Evolutionary conservation across 2,329 filamentous ascomycete genomes (phyloP), one percentile per base, ranked within the genome.

Genomic region (Aspergillus sojae): DNA sequence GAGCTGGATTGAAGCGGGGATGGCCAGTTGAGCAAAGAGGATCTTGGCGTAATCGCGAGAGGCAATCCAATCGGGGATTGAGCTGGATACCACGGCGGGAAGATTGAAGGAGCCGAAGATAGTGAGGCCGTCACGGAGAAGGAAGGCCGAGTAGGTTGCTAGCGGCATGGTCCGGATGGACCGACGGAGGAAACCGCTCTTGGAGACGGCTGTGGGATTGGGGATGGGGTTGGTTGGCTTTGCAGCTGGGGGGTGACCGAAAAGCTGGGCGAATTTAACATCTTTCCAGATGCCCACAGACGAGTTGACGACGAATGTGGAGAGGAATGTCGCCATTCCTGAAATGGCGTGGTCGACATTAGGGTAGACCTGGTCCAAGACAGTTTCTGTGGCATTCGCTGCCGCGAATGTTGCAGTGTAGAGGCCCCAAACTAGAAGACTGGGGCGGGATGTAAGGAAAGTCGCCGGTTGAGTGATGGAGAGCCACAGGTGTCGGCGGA

Each of bases 371-470:
- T 70, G n/a, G 89, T 91, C 19, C 89, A 89, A 62, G 86, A 86
- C 77, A 0, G 93, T 96, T 80, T 97, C 93, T 75, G 95, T 86
- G 6, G 85, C 80, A 82, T 96, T 96, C 69, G 93, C 93, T 1
- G 91, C 92, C n/a, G 93, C 81, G 80, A 96, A 96, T 58, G 93
- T 97, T 69, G 91, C 89, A 64, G 89, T 91, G 83, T 96, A 97
- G 58, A 94, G 83, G 61, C 78, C 75, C 69, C 78, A 78, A 63
- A 80, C 77, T 4, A 80, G 74, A 45, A 78, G 73, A 64, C 75
- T 77, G 4, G 78, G 78, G 53, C 80, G 80, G 58, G 76, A 79
- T 53, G 72, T 72, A 61, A 80, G 71, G 68, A 78, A 79, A 5
- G 62, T 70, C 46, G 78, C 74, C 34, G 78, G 78, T 41, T 76